Evolutionary conservation across 2,329 filamentous ascomycete species (phyloP).

Genomic region (Fusarium algeriense): DNA sequence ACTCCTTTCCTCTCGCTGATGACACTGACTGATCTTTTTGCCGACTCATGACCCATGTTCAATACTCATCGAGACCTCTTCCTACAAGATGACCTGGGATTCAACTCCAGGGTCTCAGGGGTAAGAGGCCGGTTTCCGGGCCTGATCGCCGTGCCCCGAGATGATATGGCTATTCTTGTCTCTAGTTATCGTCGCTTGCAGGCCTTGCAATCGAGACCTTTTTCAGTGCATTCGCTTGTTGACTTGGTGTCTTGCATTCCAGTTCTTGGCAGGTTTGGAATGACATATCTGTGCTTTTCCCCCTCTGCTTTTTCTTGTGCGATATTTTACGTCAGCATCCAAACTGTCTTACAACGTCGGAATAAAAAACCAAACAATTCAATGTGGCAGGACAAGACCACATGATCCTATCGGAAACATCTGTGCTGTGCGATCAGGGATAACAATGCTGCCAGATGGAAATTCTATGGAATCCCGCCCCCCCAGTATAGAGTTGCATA

Average conservation of each 20-base stretch:
- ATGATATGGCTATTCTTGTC: slow-evolving; percentile 22
- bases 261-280: slow-evolving; percentile 19
- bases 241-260: slow-evolving; percentile 20
- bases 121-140: slow-evolving; percentile 19
- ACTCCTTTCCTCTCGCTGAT: slow-evolving; percentile 19
- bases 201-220: slow-evolving; percentile 16
- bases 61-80: slow-evolving; percentile 20
- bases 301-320: slow-evolving; percentile 8
- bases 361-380: slow-evolving; percentile 14
- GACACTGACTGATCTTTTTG: slow-evolving; percentile 22
- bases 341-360: slow-evolving; percentile 3
- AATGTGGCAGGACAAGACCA: slow-evolving; percentile 2
- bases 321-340: slow-evolving; percentile 16
- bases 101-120: slow-evolving; percentile 27
- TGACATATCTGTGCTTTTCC: background rate
- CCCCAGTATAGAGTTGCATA: slow-evolving; percentile 12
- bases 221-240: background rate
- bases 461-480: slow-evolving; percentile 1
- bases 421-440: background rate
- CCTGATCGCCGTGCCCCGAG: slow-evolving; percentile 33
- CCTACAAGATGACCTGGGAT: slow-evolving; percentile 30
- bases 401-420: slow-evolving; percentile 7
- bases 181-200: slow-evolving; percentile 14
- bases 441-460: background rate
- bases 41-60: slow-evolving; percentile 31